A percentile compares a stretch with the other conserved stretches of the same genome.
These are phyloP conservation scores for Penicillium sclerotigenum DNA, from an alignment of 2,329 filamentous ascomycete species.

Conservation along the genomic window DNA sequence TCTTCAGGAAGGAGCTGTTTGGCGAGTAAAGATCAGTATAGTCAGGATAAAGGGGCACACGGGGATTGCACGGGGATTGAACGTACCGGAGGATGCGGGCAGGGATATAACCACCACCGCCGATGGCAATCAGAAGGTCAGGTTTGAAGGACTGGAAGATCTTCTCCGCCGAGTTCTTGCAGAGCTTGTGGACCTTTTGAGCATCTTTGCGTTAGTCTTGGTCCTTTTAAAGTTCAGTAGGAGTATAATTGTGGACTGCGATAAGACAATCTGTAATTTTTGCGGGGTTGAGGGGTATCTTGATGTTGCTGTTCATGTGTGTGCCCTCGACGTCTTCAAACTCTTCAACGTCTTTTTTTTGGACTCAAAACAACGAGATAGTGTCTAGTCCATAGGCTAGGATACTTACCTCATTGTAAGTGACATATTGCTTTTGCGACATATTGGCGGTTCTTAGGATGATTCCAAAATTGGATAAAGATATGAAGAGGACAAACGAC, in stretches of 20 bases:
- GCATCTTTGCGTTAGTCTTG: constrained; percentile 9
- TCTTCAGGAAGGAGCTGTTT: constrained; percentile 81
- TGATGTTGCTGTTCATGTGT: not conserved
- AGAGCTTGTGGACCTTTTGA: constrained; percentile 88
- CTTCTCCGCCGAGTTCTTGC: constrained; percentile 74
- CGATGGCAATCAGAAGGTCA: constrained; percentile 99
- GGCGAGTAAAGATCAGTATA: not conserved
- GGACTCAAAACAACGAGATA: not conserved
- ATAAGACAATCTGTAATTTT: constrained; percentile 5
- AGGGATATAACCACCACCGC: constrained; percentile 94
- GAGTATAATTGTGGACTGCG: constrained; percentile 1
- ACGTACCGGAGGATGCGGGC: constrained; percentile 82
- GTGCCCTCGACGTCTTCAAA: not conserved
- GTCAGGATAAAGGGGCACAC: not conserved
- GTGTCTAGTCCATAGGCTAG: not conserved
- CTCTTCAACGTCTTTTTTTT: not conserved
- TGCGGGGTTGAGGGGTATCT: constrained; percentile 2
- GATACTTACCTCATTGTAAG: constrained; percentile 77
- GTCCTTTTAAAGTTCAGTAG: not conserved
- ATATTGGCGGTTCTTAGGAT: constrained; percentile 50
- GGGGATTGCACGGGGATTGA: not conserved
- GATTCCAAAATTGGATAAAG: not conserved
- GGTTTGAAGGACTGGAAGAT: constrained; percentile 65
- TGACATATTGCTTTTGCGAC: constrained; percentile 83
- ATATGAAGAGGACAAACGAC: not conserved